phyloP scores from a whole-genome alignment of 2,329 filamentous ascomycete species.

The Boeremia lycopersici region DNA sequence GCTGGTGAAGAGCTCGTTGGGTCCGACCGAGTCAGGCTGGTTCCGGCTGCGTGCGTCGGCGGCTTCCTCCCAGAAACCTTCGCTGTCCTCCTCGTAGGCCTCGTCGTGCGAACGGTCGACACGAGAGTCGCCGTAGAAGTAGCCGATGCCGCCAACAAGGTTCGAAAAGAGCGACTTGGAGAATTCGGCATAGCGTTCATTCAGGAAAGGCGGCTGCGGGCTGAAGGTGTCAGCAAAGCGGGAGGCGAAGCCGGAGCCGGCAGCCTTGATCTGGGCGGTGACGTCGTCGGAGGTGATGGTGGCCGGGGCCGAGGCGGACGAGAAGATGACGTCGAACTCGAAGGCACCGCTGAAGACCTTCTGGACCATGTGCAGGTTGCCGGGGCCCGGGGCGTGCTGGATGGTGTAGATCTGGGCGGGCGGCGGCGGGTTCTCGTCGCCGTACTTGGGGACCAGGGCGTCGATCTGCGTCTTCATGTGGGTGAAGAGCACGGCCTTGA shows the following conservation, averaged over 20 bases:
- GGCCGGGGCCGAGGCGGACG: conserved; percentile 70
- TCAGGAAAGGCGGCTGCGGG: conserved; percentile 76
- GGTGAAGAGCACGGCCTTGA: conserved; percentile 70
- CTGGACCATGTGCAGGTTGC: conserved; percentile 87
- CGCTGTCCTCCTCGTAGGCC: conserved; percentile 93
- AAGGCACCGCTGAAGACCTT: conserved; percentile 90
- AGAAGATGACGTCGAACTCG: conserved; percentile 90
- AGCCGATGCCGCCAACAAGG: conserved; percentile 89
- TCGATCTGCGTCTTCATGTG: conserved; percentile 70
- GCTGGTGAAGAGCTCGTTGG: conserved; percentile 86
- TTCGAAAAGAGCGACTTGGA: conserved; percentile 93
- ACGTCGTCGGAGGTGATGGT: conserved; percentile 66
- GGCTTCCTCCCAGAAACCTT: conserved; percentile 94
- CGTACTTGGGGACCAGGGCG: conserved; percentile 62
- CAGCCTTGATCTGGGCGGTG: conserved; percentile 69
- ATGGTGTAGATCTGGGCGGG: conserved; percentile 87
- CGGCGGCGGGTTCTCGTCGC: conserved; percentile 69
- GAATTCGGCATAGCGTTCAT: conserved; percentile 76
- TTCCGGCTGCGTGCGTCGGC: conserved; percentile 76
- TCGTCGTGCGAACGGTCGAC: conserved; percentile 90
- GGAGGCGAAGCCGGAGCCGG: conserved; percentile 71
- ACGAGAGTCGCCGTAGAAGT: conserved; percentile 87
- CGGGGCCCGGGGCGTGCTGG: conserved; percentile 67
- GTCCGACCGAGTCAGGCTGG: conserved; percentile 74
- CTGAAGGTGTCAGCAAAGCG: conserved; percentile 76